Conservation (phyloP, 2,329 filamentous ascomycete genomes). For the Fusarium praegraminearum region DNA sequence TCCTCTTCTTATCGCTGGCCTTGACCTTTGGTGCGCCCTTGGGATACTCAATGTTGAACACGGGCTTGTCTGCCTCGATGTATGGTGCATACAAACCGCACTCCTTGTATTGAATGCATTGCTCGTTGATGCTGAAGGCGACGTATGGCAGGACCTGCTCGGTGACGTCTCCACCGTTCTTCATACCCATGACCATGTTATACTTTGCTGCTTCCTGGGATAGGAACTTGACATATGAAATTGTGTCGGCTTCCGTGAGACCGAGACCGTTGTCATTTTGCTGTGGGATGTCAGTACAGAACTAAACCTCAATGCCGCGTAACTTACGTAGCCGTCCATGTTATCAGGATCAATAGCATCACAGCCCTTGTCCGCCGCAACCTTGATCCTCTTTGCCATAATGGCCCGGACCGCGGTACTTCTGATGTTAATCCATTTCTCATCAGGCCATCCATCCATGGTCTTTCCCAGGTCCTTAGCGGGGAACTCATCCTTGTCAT, state of each 20-base stretch:
- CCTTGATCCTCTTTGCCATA: slow-evolving; percentile 69
- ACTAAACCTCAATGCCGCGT: accelerated
- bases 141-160: slow-evolving; percentile 59
- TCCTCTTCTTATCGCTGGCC: slow-evolving; percentile 49
- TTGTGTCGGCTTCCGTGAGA: slow-evolving; percentile 66
- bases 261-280: slow-evolving; percentile 71
- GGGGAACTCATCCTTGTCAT: slow-evolving; percentile 67
- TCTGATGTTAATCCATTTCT: slow-evolving; percentile 73
- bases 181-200: slow-evolving; percentile 72
- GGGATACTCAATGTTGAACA: slow-evolving; percentile 66
- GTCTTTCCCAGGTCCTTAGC: slow-evolving; percentile 67
- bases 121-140: slow-evolving; percentile 76
- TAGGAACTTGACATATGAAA: slow-evolving; percentile 71
- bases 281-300: slow-evolving; percentile 11
- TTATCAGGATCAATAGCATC: slow-evolving; percentile 79
- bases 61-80: slow-evolving; percentile 49
- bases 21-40: slow-evolving; percentile 57
- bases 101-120: slow-evolving; percentile 71
- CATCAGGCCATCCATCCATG: slow-evolving; percentile 73
- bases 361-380: slow-evolving; percentile 71
- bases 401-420: slow-evolving; percentile 70
- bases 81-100: slow-evolving; percentile 69
- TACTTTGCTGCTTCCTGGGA: slow-evolving; percentile 62
- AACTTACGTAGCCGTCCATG: slow-evolving; percentile 70
- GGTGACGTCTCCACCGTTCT: slow-evolving; percentile 74